A percentile compares a stretch with the other conserved stretches of the same genome.
phyloP scores from a whole-genome alignment of 2,329 filamentous ascomycete genomes.

The Penicillium decumbens region DNA sequence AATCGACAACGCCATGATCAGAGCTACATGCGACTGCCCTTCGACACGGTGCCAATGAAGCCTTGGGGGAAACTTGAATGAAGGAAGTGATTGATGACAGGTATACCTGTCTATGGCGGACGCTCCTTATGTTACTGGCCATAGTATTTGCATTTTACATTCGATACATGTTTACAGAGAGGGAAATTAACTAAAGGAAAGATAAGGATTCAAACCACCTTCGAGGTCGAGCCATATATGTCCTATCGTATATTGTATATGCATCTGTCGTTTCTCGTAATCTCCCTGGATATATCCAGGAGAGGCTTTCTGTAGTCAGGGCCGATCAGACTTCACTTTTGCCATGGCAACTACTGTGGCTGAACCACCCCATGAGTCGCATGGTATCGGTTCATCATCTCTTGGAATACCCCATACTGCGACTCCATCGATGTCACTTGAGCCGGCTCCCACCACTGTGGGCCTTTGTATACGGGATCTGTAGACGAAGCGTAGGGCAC shows the following conservation, averaged over 20 bases:
- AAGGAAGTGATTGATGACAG: neutral
- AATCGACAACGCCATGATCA: neutral
- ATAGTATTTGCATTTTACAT: neutral
- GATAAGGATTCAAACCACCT: neutral
- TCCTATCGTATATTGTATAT: neutral
- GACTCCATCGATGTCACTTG: constrained; percentile 33
- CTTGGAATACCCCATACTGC: constrained; percentile 34
- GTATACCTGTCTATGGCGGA: constrained; percentile 4
- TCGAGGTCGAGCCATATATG: neutral
- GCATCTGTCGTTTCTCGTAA: neutral
- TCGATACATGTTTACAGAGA: neutral
- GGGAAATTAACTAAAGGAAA: neutral
- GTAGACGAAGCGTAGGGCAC: constrained; percentile 34
- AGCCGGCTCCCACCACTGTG: constrained; percentile 38
- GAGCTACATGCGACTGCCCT: neutral
- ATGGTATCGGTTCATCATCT: constrained; percentile 29
- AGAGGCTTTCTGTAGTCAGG: too few relatives aligned
- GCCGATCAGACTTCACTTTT: neutral
- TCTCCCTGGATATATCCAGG: neutral
- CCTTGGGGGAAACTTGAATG: neutral
- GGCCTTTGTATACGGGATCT: constrained; percentile 41
- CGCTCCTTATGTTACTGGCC: constrained; percentile 5
- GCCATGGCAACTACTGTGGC: neutral
- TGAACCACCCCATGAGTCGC: constrained; percentile 12
- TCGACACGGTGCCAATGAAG: neutral